These are phyloP conservation scores for Corymbia citriodora DNA, from an alignment of 441 rosid species.

Conservation along the genomic window DNA sequence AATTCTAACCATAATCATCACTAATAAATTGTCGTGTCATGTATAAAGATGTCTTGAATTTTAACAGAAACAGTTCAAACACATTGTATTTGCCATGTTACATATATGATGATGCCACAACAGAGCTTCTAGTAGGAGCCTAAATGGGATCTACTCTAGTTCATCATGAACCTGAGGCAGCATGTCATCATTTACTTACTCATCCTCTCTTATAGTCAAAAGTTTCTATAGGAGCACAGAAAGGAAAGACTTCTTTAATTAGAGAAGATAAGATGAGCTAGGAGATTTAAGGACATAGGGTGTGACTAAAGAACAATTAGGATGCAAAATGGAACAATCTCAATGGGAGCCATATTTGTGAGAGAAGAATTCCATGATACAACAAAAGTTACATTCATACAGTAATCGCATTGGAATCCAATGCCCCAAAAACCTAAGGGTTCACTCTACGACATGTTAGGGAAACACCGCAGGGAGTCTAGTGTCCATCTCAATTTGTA, in stretches of 20 bases:
- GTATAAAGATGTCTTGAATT: no score
- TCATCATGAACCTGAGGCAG: background rate
- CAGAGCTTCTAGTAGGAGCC: background rate
- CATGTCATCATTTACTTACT: background rate
- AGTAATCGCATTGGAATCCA: background rate
- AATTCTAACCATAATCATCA: no score
- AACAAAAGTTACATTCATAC: background rate
- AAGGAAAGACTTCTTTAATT: background rate
- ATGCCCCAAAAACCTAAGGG: background rate
- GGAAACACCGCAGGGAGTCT: no score
- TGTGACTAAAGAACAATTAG: rapidly evolving
- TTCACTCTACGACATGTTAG: background rate
- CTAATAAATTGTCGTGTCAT: no score
- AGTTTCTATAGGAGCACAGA: background rate
- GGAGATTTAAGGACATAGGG: background rate
- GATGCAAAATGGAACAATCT: no score
- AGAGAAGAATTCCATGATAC: background rate
- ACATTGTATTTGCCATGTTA: no score
- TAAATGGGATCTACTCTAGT: rapidly evolving
- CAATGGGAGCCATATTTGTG: no score
- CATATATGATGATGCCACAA: background rate
- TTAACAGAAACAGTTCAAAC: no score
- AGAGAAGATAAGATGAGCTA: background rate
- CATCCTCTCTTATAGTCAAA: background rate
- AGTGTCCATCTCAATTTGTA: no score